Evolutionary conservation across 2,329 filamentous ascomycete genomes (phyloP).

Genomic region (Xylaria hypoxylon): DNA sequence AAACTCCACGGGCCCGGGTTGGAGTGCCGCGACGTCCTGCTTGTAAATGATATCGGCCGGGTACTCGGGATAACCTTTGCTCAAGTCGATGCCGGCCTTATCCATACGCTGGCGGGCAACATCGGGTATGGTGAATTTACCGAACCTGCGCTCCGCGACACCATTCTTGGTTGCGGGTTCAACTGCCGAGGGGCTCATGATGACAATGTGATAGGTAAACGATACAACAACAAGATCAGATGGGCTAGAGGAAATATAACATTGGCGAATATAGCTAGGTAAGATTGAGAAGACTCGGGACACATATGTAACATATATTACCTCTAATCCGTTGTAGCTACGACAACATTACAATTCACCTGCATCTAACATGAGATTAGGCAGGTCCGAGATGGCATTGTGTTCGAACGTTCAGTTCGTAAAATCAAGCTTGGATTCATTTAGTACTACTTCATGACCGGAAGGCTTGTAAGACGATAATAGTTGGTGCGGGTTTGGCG

Average conservation of each 20-base stretch:
- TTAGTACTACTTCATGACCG: too few relatives aligned
- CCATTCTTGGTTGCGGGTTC: slow-evolving; percentile 9
- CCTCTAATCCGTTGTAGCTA: neutral
- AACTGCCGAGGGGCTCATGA: slow-evolving; percentile 23
- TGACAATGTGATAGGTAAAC: slow-evolving; percentile 2
- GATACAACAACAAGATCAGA: neutral
- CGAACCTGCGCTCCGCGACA: slow-evolving; percentile 16
- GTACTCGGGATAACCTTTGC: slow-evolving; percentile 20
- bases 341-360: neutral
- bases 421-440: neutral
- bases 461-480: neutral
- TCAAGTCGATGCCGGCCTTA: slow-evolving; percentile 22
- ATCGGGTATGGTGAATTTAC: slow-evolving; percentile 24
- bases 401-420: neutral
- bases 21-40: slow-evolving; percentile 14
- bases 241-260: neutral
- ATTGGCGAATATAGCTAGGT: neutral
- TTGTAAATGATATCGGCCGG: slow-evolving; percentile 3
- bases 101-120: slow-evolving; percentile 20
- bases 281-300: slow-evolving; percentile 1
- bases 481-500: neutral
- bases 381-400: slow-evolving; percentile 15
- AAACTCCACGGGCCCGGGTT: slow-evolving; percentile 5
- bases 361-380: slow-evolving; percentile 5
- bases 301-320: slow-evolving; percentile 10